Percentiles rank a stretch among this genome's conserved stretches.
phyloP scores from a whole-genome alignment of 352 stramenopile species.

The Halophytophthora batemanensis region DNA sequence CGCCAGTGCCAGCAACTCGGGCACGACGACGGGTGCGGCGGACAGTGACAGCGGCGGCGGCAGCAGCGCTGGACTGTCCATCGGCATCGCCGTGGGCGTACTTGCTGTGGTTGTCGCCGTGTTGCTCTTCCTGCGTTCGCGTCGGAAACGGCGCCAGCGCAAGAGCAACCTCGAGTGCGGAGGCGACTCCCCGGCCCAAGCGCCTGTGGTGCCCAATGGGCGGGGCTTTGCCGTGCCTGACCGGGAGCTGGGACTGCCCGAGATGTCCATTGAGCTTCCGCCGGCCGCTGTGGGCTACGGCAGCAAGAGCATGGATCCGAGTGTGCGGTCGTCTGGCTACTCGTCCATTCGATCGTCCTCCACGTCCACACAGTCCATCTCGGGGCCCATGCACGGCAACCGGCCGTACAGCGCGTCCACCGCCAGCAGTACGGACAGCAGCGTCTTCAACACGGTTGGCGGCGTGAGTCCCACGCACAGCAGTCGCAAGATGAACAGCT shows the following conservation, averaged over 20 bases:
- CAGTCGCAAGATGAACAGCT: slow-evolving; percentile 27
- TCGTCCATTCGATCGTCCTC: slow-evolving; percentile 28
- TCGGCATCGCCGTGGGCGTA: slow-evolving; percentile 28
- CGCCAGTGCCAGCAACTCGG: slow-evolving; percentile 2
- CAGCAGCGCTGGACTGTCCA: slow-evolving; percentile 11
- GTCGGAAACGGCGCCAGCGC: slow-evolving; percentile 14
- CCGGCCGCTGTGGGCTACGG: slow-evolving; percentile 3
- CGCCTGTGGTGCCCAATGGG: slow-evolving; percentile 13
- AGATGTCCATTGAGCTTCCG: slow-evolving; percentile 44
- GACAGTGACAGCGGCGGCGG: background rate
- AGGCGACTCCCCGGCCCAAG: slow-evolving; percentile 5
- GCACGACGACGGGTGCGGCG: slow-evolving; percentile 10
- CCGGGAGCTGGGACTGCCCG: slow-evolving; percentile 26
- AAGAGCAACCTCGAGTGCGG: slow-evolving; percentile 2
- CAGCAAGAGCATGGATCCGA: slow-evolving; percentile 15
- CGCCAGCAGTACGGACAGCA: slow-evolving; percentile 24
- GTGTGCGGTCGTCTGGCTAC: slow-evolving; percentile 23
- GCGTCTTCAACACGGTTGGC: slow-evolving; percentile 40
- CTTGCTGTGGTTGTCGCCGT: slow-evolving; percentile 23
- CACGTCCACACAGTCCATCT: slow-evolving; percentile 2
- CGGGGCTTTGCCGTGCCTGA: slow-evolving; percentile 29
- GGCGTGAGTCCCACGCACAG: slow-evolving; percentile 33
- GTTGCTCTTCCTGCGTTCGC: slow-evolving; percentile 21
- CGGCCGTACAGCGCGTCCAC: slow-evolving; percentile 20
- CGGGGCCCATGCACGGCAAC: background rate